These are phyloP conservation scores for Dioscorea zingiberensis DNA, from an alignment of 106 monocot genomes.

Conservation along the genomic window DNA sequence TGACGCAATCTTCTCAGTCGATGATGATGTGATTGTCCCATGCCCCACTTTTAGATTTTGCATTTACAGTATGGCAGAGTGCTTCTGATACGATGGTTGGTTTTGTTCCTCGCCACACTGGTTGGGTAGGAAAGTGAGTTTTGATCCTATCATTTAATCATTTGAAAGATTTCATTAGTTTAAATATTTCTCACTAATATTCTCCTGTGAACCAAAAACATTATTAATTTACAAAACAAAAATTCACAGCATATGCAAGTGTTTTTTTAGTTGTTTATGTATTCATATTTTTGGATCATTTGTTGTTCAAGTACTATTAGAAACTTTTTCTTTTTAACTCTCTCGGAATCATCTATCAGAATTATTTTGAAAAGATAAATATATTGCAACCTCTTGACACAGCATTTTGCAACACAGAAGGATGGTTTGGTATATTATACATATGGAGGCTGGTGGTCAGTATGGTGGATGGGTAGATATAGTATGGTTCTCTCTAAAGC, in stretches of 20 bases:
- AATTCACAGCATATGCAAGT: no score
- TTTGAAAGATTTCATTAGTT: not conserved
- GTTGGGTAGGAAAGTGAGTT: slow-evolving; percentile 29
- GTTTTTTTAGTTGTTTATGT: no score
- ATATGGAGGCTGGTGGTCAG: slow-evolving; percentile 80
- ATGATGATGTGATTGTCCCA: slow-evolving; percentile 75
- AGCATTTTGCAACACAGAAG: slow-evolving; percentile 13
- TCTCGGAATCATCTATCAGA: no score
- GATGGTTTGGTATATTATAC: slow-evolving; percentile 28
- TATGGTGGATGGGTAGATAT: slow-evolving; percentile 80
- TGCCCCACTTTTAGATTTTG: slow-evolving; percentile 49
- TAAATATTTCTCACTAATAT: no score
- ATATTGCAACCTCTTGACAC: no score
- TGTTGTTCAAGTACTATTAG: no score
- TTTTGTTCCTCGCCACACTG: slow-evolving; percentile 81
- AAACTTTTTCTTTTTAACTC: no score
- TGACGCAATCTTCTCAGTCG: slow-evolving; percentile 71
- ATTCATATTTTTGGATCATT: no score
- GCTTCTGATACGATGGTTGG: slow-evolving; percentile 63
- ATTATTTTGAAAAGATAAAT: no score
- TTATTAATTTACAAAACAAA: no score
- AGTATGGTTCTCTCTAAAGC: slow-evolving; percentile 86
- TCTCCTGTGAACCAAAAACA: no score
- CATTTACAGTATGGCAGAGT: slow-evolving; percentile 63
- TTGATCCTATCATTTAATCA: not conserved